These are phyloP conservation scores for Hawksworthiomyces lignivorus DNA, from an alignment of 2,329 filamentous ascomycete genomes.

Conservation along the genomic window DNA sequence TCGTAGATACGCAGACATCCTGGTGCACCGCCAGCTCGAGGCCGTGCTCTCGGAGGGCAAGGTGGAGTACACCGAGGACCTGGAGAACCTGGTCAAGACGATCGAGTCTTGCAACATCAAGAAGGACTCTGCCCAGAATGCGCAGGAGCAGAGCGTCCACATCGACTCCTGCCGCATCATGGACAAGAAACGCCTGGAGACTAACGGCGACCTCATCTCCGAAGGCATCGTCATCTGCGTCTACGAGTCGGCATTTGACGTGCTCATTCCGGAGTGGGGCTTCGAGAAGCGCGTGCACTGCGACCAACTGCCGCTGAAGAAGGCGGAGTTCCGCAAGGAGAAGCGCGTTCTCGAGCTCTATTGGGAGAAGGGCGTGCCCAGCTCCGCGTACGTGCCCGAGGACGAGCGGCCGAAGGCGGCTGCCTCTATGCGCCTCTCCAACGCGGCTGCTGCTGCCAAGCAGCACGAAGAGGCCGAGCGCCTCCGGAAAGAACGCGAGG, in stretches of 20 bases:
- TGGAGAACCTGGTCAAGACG: slow-evolving; percentile 83
- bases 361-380: slow-evolving; percentile 99
- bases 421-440: slow-evolving; percentile 63
- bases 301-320: slow-evolving; percentile 94
- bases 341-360: slow-evolving; percentile 91
- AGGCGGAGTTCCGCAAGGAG: slow-evolving; percentile 98
- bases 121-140: slow-evolving; percentile 95
- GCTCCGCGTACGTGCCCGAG: slow-evolving; percentile 90
- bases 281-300: slow-evolving; percentile 99
- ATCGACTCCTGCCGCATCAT: slow-evolving; percentile 95
- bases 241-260: slow-evolving; percentile 97
- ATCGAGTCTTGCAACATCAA: slow-evolving; percentile 96
- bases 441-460: slow-evolving; percentile 66
- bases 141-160: slow-evolving; percentile 97
- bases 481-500: slow-evolving; percentile 77
- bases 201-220: slow-evolving; percentile 84
- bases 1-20: slow-evolving; percentile 86
- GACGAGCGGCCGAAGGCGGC: slow-evolving; percentile 88
- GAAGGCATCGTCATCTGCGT: slow-evolving; percentile 96
- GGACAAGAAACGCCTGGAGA: slow-evolving; percentile 82
- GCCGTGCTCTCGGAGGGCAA: slow-evolving; percentile 73
- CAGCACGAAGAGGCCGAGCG: slow-evolving; percentile 78
- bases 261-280: slow-evolving; percentile 94
- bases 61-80: slow-evolving; percentile 79
- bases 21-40: slow-evolving; percentile 93